Percentiles rank a stretch among this genome's conserved stretches.
phyloP scores from a whole-genome alignment of 345 rosid genomes.

The Salix purpurea region DNA sequence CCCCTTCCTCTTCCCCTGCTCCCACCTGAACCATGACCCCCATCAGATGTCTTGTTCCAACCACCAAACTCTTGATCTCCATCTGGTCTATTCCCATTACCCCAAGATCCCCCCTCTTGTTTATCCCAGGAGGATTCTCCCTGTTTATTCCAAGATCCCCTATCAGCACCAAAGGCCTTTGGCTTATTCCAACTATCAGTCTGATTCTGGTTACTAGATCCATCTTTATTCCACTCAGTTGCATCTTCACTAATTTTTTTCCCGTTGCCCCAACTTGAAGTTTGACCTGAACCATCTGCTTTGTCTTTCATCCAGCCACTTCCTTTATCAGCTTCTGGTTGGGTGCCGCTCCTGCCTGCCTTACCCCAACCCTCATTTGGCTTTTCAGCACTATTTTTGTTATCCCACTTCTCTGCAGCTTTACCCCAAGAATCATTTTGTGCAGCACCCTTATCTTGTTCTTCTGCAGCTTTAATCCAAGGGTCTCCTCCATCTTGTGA shows the following conservation, averaged over 20 bases:
- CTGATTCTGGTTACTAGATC: slow-evolving; percentile 2
- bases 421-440: slow-evolving; percentile 20
- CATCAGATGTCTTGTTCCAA: slow-evolving; percentile 26
- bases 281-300: slow-evolving; percentile 3
- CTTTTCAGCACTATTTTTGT: slow-evolving; percentile 7
- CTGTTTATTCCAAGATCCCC: slow-evolving; percentile 19
- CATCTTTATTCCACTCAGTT: slow-evolving; percentile 2
- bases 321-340: slow-evolving; percentile 13
- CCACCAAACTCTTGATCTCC: slow-evolving; percentile 13
- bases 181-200: slow-evolving; percentile 23
- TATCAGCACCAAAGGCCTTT: slow-evolving; percentile 10
- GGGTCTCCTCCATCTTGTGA: neutral
- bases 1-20: slow-evolving; percentile 36
- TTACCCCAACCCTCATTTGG: slow-evolving; percentile 21
- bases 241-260: neutral
- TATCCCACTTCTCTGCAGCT: slow-evolving; percentile 18
- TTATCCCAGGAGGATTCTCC: slow-evolving; percentile 19
- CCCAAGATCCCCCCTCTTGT: slow-evolving; percentile 10
- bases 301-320: slow-evolving; percentile 20
- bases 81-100: slow-evolving; percentile 15
- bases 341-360: slow-evolving; percentile 6
- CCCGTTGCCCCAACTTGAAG: neutral
- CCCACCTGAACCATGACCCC: slow-evolving; percentile 36
- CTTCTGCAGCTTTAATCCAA: slow-evolving; percentile 20
- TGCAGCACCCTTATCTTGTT: neutral